Percentiles rank a stretch among this genome's conserved stretches.
phyloP scores from a whole-genome alignment of 2,329 filamentous ascomycete genomes.

The Penicillium brevicompactum region DNA sequence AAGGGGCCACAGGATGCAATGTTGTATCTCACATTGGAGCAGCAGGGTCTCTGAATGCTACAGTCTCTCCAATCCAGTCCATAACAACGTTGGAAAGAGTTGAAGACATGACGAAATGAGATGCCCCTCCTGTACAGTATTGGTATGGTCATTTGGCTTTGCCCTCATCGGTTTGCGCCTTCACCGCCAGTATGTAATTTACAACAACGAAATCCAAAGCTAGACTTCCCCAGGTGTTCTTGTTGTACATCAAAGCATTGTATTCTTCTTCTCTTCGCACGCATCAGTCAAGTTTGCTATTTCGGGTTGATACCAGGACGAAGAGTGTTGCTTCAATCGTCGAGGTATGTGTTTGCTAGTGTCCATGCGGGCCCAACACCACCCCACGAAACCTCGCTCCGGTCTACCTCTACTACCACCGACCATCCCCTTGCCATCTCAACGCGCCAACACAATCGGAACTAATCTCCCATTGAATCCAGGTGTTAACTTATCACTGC shows the following conservation, averaged over 20 bases:
- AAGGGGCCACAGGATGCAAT: too few species aligned
- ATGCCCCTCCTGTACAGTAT: conserved; percentile 26
- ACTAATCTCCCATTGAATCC: conserved; percentile 13
- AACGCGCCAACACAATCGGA: conserved; percentile 20
- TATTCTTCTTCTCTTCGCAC: background rate
- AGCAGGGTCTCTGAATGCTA: too few species aligned
- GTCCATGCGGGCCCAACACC: conserved; percentile 39
- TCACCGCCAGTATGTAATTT: conserved; percentile 25
- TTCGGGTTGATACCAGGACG: conserved; percentile 14
- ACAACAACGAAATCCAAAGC: conserved; percentile 12
- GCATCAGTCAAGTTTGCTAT: conserved; percentile 16
- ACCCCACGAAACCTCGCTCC: conserved; percentile 40
- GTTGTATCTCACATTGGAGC: too few species aligned
- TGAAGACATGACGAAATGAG: background rate
- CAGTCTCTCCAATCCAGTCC: too few species aligned
- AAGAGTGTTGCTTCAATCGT: conserved; percentile 2
- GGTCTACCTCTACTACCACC: conserved; percentile 26
- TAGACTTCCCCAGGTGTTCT: conserved; percentile 4
- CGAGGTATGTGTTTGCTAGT: conserved; percentile 30
- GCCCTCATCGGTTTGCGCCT: background rate
- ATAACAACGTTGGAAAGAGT: too few species aligned
- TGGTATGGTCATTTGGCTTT: conserved; percentile 17
- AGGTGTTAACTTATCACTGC: background rate
- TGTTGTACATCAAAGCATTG: conserved; percentile 19
- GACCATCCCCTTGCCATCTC: conserved; percentile 29